Percentiles rank a stretch among this genome's conserved stretches.
phyloP scores from a whole-genome alignment of 768 basidiomycete genomes.

The Agaricus blazei region DNA sequence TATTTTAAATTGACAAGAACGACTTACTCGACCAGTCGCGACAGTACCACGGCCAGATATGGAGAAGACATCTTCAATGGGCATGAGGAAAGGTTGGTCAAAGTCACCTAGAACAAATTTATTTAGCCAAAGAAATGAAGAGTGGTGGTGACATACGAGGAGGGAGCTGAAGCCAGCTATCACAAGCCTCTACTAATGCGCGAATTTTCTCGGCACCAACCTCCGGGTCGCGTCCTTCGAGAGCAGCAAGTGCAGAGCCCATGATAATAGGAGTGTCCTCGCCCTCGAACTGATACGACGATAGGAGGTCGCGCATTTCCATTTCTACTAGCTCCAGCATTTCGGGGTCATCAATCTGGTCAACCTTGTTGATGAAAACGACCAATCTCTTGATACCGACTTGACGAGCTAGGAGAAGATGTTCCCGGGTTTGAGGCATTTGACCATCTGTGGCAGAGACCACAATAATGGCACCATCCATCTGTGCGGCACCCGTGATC shows the following conservation, averaged over 20 bases:
- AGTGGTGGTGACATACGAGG: slow-evolving; percentile 50
- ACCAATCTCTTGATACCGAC: slow-evolving; percentile 97
- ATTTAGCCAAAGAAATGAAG: neutral
- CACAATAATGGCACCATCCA: slow-evolving; percentile 94
- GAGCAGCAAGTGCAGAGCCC: slow-evolving; percentile 94
- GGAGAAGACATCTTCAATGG: slow-evolving; percentile 95
- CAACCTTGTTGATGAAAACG: slow-evolving; percentile 99
- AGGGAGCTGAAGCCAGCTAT: slow-evolving; percentile 93
- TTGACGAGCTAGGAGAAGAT: slow-evolving; percentile 94
- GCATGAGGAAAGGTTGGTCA: slow-evolving; percentile 96
- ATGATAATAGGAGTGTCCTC: slow-evolving; percentile 97
- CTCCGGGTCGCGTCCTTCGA: slow-evolving; percentile 79
- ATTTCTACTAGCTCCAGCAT: slow-evolving; percentile 99
- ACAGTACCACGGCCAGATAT: slow-evolving; percentile 99
- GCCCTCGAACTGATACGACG: slow-evolving; percentile 92
- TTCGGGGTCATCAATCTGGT: slow-evolving; percentile 93
- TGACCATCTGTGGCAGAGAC: slow-evolving; percentile 99
- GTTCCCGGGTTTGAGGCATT: slow-evolving; percentile 99
- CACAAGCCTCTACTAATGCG: slow-evolving; percentile 82
- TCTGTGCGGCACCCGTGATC: slow-evolving; percentile 98
- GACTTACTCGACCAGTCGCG: slow-evolving; percentile 81
- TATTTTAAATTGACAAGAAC: neutral
- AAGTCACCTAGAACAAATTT: slow-evolving; percentile 64
- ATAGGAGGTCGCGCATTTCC: slow-evolving; percentile 97
- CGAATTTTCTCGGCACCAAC: slow-evolving; percentile 77